phyloP scores from a whole-genome alignment of 106 monocot genomes.

The Dendrobium chrysotoxum region DNA sequence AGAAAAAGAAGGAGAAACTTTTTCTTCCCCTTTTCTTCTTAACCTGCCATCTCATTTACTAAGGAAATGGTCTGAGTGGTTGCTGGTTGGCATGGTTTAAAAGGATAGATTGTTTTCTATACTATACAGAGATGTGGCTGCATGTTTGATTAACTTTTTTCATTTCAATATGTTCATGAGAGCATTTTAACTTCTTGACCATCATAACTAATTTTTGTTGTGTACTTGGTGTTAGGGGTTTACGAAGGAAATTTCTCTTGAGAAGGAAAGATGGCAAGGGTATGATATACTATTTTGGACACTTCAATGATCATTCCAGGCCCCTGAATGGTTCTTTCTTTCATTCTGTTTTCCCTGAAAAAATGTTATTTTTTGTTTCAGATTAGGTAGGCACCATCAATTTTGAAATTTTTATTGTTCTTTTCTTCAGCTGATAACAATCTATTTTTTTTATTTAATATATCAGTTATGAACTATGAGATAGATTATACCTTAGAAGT shows the following conservation, averaged over 20 bases:
- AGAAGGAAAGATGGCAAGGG: slow-evolving; percentile 99
- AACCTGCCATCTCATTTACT: neutral
- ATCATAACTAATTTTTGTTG: neutral
- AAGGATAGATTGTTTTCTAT: neutral
- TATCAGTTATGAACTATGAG: neutral
- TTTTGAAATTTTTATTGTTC: neutral
- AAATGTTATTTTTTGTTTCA: neutral
- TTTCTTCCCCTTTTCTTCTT: neutral
- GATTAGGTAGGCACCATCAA: neutral
- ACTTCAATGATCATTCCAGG: neutral
- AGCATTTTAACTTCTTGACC: neutral
- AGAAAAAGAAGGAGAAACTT: neutral
- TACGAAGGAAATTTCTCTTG: slow-evolving; percentile 90
- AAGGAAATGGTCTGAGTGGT: neutral
- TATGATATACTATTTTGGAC: slow-evolving; percentile 23
- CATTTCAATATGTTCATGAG: neutral
- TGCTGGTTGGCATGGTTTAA: neutral
- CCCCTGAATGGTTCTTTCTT: neutral
- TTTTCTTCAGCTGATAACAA: neutral
- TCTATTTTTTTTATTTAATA: neutral
- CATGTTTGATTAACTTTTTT: neutral
- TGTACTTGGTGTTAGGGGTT: slow-evolving; percentile 62
- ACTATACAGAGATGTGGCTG: neutral
- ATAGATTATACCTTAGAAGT: neutral
- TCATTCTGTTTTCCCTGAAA: neutral